Percentiles rank a stretch among this genome's conserved stretches.
These are phyloP conservation scores for Epichloe scottii DNA, from an alignment of 2,329 filamentous ascomycete genomes.

Conservation along the genomic window DNA sequence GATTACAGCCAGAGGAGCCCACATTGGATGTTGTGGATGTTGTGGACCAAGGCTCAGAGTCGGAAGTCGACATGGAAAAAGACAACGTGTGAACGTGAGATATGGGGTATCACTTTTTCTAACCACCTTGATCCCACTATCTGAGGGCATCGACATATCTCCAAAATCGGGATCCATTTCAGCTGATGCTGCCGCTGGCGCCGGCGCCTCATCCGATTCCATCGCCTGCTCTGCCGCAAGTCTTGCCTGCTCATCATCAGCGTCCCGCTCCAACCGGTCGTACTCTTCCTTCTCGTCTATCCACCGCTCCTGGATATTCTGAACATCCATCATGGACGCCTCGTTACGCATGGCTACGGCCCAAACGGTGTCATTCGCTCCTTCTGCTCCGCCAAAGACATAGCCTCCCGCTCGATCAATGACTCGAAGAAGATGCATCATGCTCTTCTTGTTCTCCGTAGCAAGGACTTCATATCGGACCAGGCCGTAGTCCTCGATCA, in stretches of 20 bases:
- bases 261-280: conserved; percentile 64
- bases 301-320: conserved; percentile 94
- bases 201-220: conserved; percentile 20
- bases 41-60: conserved; percentile 25
- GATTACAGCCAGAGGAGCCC: conserved; percentile 19
- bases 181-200: conserved; percentile 10
- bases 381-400: conserved; percentile 80
- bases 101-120: conserved; percentile 41
- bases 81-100: conserved; percentile 27
- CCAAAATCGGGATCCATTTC: conserved; percentile 35
- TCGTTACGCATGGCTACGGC: conserved; percentile 81
- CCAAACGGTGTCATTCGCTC: conserved; percentile 95
- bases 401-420: conserved; percentile 91
- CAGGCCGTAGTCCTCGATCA: conserved; percentile 82
- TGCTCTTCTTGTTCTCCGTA: conserved; percentile 92
- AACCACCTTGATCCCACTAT: conserved; percentile 60
- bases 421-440: conserved; percentile 81
- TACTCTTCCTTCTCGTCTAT: conserved; percentile 80
- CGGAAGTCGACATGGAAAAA: conserved; percentile 32
- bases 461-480: conserved; percentile 89
- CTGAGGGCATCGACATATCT: conserved; percentile 37
- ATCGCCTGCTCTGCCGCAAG: conserved; percentile 24
- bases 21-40: conserved; percentile 31
- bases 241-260: conserved; percentile 63
- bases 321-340: conserved; percentile 62